Percentiles rank a stretch among this genome's conserved stretches.
phyloP scores from a whole-genome alignment of 371 early-diverging fungal genomes.

The Mucor plumbeus region DNA sequence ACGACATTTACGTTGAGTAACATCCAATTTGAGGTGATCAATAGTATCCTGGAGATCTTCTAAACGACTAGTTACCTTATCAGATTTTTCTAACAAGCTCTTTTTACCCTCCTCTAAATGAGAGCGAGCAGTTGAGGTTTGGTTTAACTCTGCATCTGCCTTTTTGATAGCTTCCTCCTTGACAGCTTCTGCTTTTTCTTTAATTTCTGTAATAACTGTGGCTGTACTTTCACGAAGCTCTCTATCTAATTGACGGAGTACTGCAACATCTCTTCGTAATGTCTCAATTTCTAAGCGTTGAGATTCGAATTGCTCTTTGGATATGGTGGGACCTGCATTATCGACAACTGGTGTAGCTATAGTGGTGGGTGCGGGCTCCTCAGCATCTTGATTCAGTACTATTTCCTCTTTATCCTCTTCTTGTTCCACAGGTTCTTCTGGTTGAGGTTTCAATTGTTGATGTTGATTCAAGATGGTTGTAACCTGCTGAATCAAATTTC shows the following conservation, averaged over 20 bases:
- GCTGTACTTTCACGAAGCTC: slow-evolving; percentile 59
- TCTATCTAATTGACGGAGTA: slow-evolving; percentile 65
- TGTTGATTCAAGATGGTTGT: background rate
- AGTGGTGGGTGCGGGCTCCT: background rate
- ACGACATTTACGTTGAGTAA: slow-evolving; percentile 73
- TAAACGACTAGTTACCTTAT: slow-evolving; percentile 63
- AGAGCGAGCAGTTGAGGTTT: slow-evolving; percentile 36
- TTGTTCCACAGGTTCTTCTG: slow-evolving; percentile 6
- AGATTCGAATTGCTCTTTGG: slow-evolving; percentile 28
- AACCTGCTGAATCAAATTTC: slow-evolving; percentile 6
- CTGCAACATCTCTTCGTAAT: slow-evolving; percentile 56
- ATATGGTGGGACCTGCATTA: slow-evolving; percentile 14
- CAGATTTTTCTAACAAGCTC: slow-evolving; percentile 64
- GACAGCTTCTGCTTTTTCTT: slow-evolving; percentile 51
- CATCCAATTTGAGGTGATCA: slow-evolving; percentile 80
- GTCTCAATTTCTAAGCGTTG: slow-evolving; percentile 42
- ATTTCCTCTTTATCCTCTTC: background rate
- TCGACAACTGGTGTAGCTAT: background rate
- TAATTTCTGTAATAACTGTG: slow-evolving; percentile 43
- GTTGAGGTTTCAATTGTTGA: background rate
- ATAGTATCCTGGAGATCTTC: slow-evolving; percentile 78
- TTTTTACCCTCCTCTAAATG: slow-evolving; percentile 72
- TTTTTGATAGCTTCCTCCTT: slow-evolving; percentile 47
- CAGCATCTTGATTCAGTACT: slow-evolving; percentile 8
- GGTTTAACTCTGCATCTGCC: slow-evolving; percentile 14